phyloP scores from a whole-genome alignment of 2,329 filamentous ascomycete species.

The Penicillium sclerotigenum region DNA sequence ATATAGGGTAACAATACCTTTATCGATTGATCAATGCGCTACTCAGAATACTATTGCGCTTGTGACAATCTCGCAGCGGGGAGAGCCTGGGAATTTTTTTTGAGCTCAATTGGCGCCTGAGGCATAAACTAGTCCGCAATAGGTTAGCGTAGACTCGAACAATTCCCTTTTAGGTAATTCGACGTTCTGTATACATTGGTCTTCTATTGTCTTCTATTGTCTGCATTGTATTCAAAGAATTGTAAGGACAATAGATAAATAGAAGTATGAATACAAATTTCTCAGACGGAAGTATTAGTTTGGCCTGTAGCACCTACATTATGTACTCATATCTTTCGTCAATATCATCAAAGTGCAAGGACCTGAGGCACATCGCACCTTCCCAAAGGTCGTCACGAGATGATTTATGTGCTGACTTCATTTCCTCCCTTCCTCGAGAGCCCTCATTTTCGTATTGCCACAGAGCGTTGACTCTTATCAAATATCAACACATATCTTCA shows the following conservation, averaged over 20 bases:
- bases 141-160: not conserved
- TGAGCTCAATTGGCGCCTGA: constrained; percentile 21
- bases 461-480: not conserved
- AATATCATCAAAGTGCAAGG: not conserved
- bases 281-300: not conserved
- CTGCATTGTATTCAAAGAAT: not conserved
- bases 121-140: constrained; percentile 8
- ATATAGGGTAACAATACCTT: not conserved
- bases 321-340: not conserved
- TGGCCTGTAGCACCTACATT: not conserved
- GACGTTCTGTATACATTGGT: not conserved
- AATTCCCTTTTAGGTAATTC: not conserved
- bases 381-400: not conserved
- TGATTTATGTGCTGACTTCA: not conserved
- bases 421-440: not conserved
- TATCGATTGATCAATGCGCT: constrained; percentile 2
- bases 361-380: not conserved
- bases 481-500: not conserved
- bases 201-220: not conserved
- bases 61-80: constrained; percentile 16
- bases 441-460: not conserved
- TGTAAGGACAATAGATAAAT: not conserved
- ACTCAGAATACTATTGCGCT: constrained; percentile 2
- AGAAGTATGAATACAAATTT: not conserved
- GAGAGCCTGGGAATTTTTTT: constrained; percentile 21